A percentile compares a stretch with the other conserved stretches of the same genome.
Conservation (phyloP, 345 rosid species). For the Turnera subulata region DNA sequence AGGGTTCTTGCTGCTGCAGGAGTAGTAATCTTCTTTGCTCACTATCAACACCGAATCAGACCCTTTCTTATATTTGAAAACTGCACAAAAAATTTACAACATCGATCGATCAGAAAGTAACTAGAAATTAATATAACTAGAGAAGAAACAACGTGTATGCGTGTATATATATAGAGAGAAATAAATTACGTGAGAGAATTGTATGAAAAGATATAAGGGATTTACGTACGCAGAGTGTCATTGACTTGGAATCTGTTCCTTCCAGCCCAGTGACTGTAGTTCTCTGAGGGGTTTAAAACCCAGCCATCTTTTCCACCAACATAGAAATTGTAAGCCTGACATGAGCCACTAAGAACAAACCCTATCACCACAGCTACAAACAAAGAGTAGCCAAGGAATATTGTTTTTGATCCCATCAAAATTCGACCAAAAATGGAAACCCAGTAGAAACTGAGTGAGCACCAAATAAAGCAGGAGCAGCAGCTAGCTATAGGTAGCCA, state of each 20-base stretch:
- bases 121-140: not conserved
- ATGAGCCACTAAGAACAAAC: conserved; percentile 5
- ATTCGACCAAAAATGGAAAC: too few relatives aligned
- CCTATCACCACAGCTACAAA: conserved; percentile 12
- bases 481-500: too few relatives aligned
- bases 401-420: too few relatives aligned
- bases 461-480: too few relatives aligned
- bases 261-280: conserved; percentile 74
- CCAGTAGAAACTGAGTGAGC: too few relatives aligned
- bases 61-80: conserved; percentile 67
- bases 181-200: not conserved
- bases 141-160: not conserved
- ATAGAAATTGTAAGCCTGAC: conserved; percentile 40
- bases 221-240: conserved; percentile 61
- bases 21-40: conserved; percentile 41
- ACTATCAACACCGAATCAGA: conserved; percentile 67
- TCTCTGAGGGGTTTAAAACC: conserved; percentile 62
- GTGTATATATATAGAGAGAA: not conserved
- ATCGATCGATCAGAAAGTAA: not conserved
- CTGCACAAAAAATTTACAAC: conserved; percentile 27
- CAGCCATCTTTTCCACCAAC: conserved; percentile 88
- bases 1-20: conserved; percentile 59
- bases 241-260: conserved; percentile 77
- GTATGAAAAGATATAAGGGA: not conserved
- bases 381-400: too few relatives aligned